phyloP scores from a whole-genome alignment of 257 asterid genomes.

The Ocimum tenuiflorum region DNA sequence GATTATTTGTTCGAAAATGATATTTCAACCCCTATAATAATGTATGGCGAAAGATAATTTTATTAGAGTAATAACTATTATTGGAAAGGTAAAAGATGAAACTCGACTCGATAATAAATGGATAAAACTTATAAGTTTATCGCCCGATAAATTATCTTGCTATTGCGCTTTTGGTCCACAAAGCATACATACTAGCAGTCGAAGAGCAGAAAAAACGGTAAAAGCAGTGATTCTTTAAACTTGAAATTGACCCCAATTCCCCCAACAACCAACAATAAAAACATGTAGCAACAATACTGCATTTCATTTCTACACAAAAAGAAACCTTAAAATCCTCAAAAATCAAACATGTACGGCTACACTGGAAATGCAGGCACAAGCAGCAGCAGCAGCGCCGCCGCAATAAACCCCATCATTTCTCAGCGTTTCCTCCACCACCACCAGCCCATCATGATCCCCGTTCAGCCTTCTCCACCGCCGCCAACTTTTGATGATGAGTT shows the following conservation, averaged over 20 bases:
- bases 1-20: too few species aligned
- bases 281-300: background rate
- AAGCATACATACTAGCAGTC: too few species aligned
- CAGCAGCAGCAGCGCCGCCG: slow-evolving; percentile 10
- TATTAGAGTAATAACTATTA: too few species aligned
- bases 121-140: too few species aligned
- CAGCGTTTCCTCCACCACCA: slow-evolving; percentile 19
- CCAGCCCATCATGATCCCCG: slow-evolving; percentile 24
- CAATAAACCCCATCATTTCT: slow-evolving; percentile 14
- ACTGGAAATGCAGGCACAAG: slow-evolving; percentile 14
- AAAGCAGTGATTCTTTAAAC: too few species aligned
- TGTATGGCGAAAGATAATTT: too few species aligned
- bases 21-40: too few species aligned
- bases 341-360: slow-evolving; percentile 16
- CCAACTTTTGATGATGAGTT: slow-evolving; percentile 7
- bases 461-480: slow-evolving; percentile 14
- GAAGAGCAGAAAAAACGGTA: too few species aligned
- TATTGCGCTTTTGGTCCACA: slow-evolving; percentile 1
- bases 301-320: background rate
- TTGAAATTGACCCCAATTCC: slow-evolving; percentile 7
- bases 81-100: too few species aligned
- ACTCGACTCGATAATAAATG: too few species aligned
- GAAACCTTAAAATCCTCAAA: slow-evolving; percentile 8
- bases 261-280: background rate
- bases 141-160: too few species aligned